These are phyloP conservation scores for Paradendryphiella salina DNA, from an alignment of 2,329 filamentous ascomycete species.

Conservation along the genomic window DNA sequence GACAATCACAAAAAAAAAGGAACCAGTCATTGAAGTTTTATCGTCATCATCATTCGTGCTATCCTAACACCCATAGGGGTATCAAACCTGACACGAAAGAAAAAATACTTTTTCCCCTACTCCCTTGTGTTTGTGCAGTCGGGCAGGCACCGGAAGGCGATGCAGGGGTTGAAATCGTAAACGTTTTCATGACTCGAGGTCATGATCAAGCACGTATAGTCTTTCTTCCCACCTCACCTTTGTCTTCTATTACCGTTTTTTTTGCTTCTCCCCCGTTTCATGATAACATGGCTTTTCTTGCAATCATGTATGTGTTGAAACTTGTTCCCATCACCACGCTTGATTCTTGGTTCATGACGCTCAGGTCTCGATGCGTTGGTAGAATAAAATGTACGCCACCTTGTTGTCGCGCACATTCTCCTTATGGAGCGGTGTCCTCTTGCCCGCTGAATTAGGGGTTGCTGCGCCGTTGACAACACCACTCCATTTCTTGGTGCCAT, in stretches of 20 bases:
- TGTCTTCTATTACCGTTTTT: constrained; percentile 8
- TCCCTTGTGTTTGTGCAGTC: background rate
- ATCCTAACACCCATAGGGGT: constrained; percentile 21
- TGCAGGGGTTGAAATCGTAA: constrained; percentile 6
- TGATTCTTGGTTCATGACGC: background rate
- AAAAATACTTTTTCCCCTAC: constrained; percentile 1
- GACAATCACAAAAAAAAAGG: too few species aligned
- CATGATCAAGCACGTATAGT: constrained; percentile 1
- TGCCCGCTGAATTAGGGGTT: constrained; percentile 56
- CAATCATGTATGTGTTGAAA: constrained; percentile 6
- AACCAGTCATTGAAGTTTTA: background rate
- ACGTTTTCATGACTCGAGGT: constrained; percentile 12
- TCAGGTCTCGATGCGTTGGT: constrained; percentile 68
- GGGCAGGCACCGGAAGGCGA: constrained; percentile 1
- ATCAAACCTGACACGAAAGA: constrained; percentile 16
- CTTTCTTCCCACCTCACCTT: background rate
- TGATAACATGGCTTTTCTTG: constrained; percentile 6
- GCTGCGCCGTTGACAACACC: constrained; percentile 64
- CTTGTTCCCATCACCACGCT: background rate
- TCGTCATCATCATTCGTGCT: constrained; percentile 15
- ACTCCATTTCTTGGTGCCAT: constrained; percentile 69
- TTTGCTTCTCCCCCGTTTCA: constrained; percentile 6
- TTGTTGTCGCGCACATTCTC: constrained; percentile 81
- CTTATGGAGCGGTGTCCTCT: constrained; percentile 57
- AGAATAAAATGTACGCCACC: constrained; percentile 95